Percentiles rank a stretch among this genome's conserved stretches.
Conservation (phyloP, 2,329 filamentous ascomycete genomes). For the Sporothrix pallida region DNA sequence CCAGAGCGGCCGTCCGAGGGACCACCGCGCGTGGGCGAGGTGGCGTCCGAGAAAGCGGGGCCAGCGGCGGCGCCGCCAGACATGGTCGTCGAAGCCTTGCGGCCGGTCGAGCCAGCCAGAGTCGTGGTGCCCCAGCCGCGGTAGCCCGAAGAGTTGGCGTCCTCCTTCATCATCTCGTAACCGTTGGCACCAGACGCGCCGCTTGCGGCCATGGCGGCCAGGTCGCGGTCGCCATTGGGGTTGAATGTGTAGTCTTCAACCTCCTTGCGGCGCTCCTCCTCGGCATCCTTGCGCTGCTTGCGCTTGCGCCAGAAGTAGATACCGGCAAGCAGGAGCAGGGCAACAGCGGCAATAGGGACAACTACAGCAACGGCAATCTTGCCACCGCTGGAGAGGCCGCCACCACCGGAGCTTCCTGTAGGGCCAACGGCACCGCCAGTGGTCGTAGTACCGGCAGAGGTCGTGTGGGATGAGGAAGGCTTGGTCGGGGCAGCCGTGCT, state of each 20-base stretch:
- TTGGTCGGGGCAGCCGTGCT: constrained; percentile 37
- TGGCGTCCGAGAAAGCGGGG: constrained; percentile 73
- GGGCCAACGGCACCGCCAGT: constrained; percentile 42
- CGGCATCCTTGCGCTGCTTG: constrained; percentile 81
- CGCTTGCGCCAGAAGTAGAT: constrained; percentile 88
- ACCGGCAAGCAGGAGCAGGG: constrained; percentile 74
- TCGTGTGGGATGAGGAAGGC: constrained; percentile 37
- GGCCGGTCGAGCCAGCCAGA: constrained; percentile 68
- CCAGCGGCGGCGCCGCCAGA: constrained; percentile 72
- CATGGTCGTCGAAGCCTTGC: constrained; percentile 88
- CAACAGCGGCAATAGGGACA: constrained; percentile 87
- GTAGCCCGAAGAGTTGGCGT: constrained; percentile 76
- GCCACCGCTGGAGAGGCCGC: constrained; percentile 64
- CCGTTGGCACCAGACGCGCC: constrained; percentile 55
- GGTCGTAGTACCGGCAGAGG: constrained; percentile 35
- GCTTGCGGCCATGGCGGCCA: constrained; percentile 55
- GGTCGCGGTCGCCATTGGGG: constrained; percentile 90
- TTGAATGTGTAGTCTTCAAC: constrained; percentile 98
- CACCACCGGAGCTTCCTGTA: constrained; percentile 41
- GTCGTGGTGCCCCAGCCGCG: constrained; percentile 91
- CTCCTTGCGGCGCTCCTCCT: constrained; percentile 90
- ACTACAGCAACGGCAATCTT: constrained; percentile 93
- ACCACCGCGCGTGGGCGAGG: constrained; percentile 69
- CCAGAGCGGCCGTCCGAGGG: constrained; percentile 71
- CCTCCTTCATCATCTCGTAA: constrained; percentile 77